Evolutionary conservation across 1,284 basidiomycete species (phyloP).

Genomic region (Irpex sp.): DNA sequence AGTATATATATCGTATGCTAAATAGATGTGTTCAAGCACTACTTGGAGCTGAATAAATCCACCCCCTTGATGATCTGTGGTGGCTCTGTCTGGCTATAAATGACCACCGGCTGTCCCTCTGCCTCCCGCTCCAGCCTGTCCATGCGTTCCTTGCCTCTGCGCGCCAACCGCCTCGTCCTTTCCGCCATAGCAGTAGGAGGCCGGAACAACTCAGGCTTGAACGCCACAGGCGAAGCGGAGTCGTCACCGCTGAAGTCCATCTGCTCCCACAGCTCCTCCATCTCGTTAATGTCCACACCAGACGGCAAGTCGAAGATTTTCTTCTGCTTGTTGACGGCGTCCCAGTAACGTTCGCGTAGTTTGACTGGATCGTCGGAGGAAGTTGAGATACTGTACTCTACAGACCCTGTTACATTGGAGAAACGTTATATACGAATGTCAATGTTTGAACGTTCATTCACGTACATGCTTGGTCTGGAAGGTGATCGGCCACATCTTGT

Average conservation of each 20-base stretch:
- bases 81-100: neutral
- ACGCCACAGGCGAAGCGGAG: neutral
- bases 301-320: slow-evolving; percentile 43
- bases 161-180: slow-evolving; percentile 9
- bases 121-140: neutral
- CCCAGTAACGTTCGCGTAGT: slow-evolving; percentile 31
- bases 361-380: slow-evolving; percentile 28
- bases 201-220: slow-evolving; percentile 9
- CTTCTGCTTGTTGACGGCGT: slow-evolving; percentile 37
- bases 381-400: slow-evolving; percentile 47
- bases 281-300: slow-evolving; percentile 40
- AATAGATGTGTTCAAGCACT: too few relatives aligned
- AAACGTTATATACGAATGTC: too few relatives aligned
- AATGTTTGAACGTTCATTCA: slow-evolving; percentile 2
- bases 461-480: slow-evolving; percentile 33
- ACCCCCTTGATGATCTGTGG: neutral
- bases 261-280: slow-evolving; percentile 43
- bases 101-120: slow-evolving; percentile 7
- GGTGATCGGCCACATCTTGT: neutral
- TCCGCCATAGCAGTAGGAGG: neutral
- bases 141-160: slow-evolving; percentile 7
- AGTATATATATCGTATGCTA: neutral
- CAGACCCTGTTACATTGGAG: slow-evolving; percentile 40
- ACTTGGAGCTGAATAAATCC: neutral
- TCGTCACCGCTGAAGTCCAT: slow-evolving; percentile 41